These are phyloP conservation scores for Alternaria triticimaculans DNA, from an alignment of 2,329 filamentous ascomycete species.

Conservation along the genomic window DNA sequence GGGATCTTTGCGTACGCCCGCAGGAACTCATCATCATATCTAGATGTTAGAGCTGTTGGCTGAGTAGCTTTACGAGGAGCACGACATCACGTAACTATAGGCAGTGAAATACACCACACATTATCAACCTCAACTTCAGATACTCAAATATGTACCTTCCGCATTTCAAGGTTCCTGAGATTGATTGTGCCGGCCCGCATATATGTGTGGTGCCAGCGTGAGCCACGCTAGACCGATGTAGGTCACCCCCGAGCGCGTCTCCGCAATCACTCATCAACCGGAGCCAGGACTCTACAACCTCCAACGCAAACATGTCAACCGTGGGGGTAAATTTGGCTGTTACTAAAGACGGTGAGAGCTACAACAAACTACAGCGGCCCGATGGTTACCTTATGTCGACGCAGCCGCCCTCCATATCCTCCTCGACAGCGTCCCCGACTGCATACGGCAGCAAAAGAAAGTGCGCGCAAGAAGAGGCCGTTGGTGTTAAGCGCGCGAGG, in stretches of 20 bases:
- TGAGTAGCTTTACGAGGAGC: background rate
- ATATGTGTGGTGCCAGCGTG: background rate
- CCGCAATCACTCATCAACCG: constrained; percentile 5
- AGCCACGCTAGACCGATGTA: constrained; percentile 1
- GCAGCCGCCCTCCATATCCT: constrained; percentile 7
- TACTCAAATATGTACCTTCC: background rate
- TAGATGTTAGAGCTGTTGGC: background rate
- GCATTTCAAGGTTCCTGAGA: background rate
- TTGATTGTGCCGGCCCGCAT: background rate
- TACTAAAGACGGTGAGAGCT: constrained; percentile 43
- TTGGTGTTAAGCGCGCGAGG: constrained; percentile 25
- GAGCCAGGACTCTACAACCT: background rate
- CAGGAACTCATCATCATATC: background rate
- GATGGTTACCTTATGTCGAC: constrained; percentile 33
- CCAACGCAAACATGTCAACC: constrained; percentile 29
- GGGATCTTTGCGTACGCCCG: background rate
- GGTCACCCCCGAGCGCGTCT: constrained; percentile 12
- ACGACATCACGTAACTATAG: background rate
- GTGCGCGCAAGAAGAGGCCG: constrained; percentile 21
- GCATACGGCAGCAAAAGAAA: constrained; percentile 29
- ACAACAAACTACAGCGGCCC: constrained; percentile 48
- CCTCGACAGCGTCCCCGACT: background rate
- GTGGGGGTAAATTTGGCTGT: constrained; percentile 35
- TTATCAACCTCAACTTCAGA: background rate
- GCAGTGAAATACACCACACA: background rate